Percentiles rank a stretch among this genome's conserved stretches.
These are phyloP conservation scores for Knoxdaviesia capensis DNA, from an alignment of 2,329 filamentous ascomycete species.

Conservation along the genomic window DNA sequence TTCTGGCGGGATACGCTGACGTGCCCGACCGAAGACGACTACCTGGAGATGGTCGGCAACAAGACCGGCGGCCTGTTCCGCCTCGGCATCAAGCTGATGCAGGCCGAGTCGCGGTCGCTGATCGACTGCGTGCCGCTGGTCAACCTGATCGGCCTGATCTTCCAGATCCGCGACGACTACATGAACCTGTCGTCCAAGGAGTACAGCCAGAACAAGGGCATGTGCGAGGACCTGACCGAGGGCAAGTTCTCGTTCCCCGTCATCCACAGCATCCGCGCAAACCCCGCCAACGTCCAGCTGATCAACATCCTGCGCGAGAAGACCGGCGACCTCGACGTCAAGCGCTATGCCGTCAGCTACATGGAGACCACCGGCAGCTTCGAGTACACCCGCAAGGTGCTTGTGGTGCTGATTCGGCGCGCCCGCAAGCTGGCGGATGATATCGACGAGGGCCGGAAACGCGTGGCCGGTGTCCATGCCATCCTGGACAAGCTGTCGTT, in stretches of 20 bases:
- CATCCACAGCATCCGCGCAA: constrained; percentile 73
- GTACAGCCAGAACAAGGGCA: constrained; percentile 77
- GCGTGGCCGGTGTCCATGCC: constrained; percentile 35
- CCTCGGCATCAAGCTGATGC: constrained; percentile 74
- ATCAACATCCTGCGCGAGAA: constrained; percentile 88
- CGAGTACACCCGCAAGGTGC: constrained; percentile 55
- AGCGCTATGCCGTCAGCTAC: constrained; percentile 74
- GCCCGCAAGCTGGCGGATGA: constrained; percentile 42
- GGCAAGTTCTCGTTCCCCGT: constrained; percentile 95
- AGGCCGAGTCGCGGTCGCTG: constrained; percentile 40
- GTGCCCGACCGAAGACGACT: constrained; percentile 71
- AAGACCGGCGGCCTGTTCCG: constrained; percentile 81
- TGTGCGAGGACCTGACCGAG: constrained; percentile 90
- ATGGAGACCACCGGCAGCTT: constrained; percentile 87
- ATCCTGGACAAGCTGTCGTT: constrained; percentile 45
- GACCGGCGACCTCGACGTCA: constrained; percentile 69
- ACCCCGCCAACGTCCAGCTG: constrained; percentile 56
- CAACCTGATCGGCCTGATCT: constrained; percentile 67
- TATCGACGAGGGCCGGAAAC: constrained; percentile 39
- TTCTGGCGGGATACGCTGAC: constrained; percentile 77
- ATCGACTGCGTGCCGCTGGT: constrained; percentile 66
- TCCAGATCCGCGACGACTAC: constrained; percentile 88
- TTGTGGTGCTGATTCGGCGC: constrained; percentile 41
- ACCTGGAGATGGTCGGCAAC: constrained; percentile 84
- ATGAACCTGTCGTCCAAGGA: constrained; percentile 59